Evolutionary conservation across 768 basidiomycete genomes (phyloP).

Genomic region (Termitomyces sp.): DNA sequence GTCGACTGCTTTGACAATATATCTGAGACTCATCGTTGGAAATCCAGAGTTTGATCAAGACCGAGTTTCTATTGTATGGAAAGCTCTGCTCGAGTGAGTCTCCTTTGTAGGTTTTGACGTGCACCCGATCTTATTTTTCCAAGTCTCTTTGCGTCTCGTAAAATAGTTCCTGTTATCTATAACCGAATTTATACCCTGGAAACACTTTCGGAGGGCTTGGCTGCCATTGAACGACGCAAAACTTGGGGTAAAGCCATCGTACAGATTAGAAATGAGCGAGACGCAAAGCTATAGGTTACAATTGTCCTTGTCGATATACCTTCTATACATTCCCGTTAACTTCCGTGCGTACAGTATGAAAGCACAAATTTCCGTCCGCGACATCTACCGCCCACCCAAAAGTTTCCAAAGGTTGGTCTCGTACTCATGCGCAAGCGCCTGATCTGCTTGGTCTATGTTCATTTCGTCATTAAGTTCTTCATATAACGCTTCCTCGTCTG

Average conservation of each 20-base stretch:
- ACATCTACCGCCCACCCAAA: slow-evolving; percentile 3
- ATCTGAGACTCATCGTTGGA: not conserved
- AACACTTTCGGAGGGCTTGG: slow-evolving; percentile 57
- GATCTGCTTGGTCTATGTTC: slow-evolving; percentile 32
- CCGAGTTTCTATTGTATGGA: slow-evolving; percentile 66
- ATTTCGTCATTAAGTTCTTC: slow-evolving; percentile 39
- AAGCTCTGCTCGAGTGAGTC: slow-evolving; percentile 56
- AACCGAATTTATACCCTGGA: slow-evolving; percentile 66
- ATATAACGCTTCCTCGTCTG: slow-evolving; percentile 17
- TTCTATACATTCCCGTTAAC: not conserved
- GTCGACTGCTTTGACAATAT: slow-evolving; percentile 17
- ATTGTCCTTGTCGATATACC: not conserved
- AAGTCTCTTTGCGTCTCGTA: slow-evolving; percentile 65
- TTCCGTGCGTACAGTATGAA: slow-evolving; percentile 1
- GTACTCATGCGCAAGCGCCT: slow-evolving; percentile 20
- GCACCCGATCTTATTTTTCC: not conserved
- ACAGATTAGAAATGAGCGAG: slow-evolving; percentile 34
- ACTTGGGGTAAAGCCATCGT: slow-evolving; percentile 93
- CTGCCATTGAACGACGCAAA: slow-evolving; percentile 72
- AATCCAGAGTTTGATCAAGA: slow-evolving; percentile 56
- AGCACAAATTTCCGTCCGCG: not conserved
- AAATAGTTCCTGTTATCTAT: slow-evolving; percentile 66
- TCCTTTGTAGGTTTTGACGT: not conserved
- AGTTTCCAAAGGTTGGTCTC: slow-evolving; percentile 38
- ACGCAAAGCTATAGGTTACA: slow-evolving; percentile 11